Base-by-base conservation (phyloP, 805 yeast genomes). In the Sugiyamaella lignohabitans region DNA sequence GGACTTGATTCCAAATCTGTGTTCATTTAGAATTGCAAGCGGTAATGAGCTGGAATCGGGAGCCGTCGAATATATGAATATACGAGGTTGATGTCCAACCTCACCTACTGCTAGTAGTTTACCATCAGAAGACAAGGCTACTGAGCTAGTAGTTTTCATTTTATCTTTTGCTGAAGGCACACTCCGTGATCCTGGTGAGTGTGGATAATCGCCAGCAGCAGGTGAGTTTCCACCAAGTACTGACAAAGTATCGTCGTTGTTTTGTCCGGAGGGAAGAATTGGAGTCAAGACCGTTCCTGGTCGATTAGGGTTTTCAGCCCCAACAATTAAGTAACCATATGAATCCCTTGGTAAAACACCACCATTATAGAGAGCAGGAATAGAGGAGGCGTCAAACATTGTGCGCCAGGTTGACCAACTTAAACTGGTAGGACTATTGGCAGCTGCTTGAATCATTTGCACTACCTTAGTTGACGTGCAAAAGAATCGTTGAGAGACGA, bases 31-130 rank as follows among this genome's bases (percentile, higher is more conserved):
- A 14, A 73, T 66, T 5, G 76, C 74, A 4, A 80, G 60, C 1
- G 87, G 85, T 3, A 64, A 56, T 10, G 67, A 56, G 40, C 78
- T 69, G 50, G 72, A 72, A 14, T 72, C 67, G 0, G 81, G 80
- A 5, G 55, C 58, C 14, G 80, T 62, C 2, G 85, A 79, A 56
- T 73, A 82, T 11, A 82, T 54, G 18, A 81, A 62, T 1, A 84
- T 70, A 17, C 88, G 66, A 1, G 91, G 91, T 52, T 73, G 78
- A 51, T 79, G 80, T 0, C 89, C 89, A 0, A 72, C 61, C 57
- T 84, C 91, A 2, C 91, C 91, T 14, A 82, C 76, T 0, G 87
- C 87, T 21, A 84, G 59, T 3, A 77, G 53, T 39, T 62, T 68
- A 34, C 67, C 70, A 57, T 77, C 75, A 0, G 83, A 78, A 0